Evolutionary conservation across 192 early-diverging fungal genomes (phyloP).

Genomic region (Podila epigama): DNA sequence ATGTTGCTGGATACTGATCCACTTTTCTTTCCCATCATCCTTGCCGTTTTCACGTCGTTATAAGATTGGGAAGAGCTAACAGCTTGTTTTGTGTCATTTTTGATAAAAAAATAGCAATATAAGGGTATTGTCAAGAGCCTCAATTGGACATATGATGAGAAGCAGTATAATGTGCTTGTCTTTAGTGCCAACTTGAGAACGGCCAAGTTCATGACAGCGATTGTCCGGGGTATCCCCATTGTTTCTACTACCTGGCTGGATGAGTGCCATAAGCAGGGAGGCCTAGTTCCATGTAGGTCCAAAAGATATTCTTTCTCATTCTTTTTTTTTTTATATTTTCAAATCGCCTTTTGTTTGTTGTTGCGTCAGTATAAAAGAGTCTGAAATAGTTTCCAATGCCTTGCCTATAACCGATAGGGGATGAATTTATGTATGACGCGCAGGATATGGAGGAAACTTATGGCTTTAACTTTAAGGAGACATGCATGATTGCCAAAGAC

Average conservation of each 20-base stretch:
- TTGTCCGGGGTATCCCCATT: constrained; percentile 15
- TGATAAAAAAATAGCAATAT: not conserved
- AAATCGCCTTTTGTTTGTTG: not conserved
- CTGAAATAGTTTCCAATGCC: no score
- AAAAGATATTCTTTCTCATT: not conserved
- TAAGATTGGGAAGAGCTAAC: not conserved
- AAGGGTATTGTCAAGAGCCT: not conserved
- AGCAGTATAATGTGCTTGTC: constrained; percentile 5
- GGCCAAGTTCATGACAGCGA: constrained; percentile 13
- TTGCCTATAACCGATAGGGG: no score
- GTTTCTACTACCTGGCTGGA: constrained; percentile 13
- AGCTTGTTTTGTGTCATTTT: not conserved
- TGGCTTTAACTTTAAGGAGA: not conserved
- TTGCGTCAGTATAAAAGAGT: not conserved
- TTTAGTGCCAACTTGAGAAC: constrained; percentile 9
- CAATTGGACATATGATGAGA: not conserved
- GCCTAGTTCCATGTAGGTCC: constrained; percentile 10
- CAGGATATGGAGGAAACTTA: not conserved
- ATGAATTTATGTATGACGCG: not conserved
- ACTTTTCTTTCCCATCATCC: no score
- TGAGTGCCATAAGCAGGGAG: not conserved
- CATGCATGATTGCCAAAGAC: not conserved
- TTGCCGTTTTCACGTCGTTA: not conserved
- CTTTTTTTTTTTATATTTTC: not conserved
- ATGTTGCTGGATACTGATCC: not conserved